Percentiles rank a stretch among this genome's conserved stretches.
Evolutionary conservation across 2,329 filamentous ascomycete species (phyloP).

Genomic region (Clonostachys rosea): DNA sequence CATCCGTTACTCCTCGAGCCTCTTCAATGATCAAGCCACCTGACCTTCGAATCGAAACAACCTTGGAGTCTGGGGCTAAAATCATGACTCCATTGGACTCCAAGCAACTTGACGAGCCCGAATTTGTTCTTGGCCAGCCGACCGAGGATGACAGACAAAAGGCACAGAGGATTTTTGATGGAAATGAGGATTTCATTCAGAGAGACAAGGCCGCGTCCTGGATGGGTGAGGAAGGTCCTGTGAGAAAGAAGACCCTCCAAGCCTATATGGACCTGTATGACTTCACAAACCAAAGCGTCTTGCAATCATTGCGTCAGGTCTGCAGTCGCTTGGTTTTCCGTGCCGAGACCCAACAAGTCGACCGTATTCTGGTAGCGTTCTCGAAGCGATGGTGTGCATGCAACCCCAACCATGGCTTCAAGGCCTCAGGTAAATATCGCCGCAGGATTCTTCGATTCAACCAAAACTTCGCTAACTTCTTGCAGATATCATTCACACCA

Average conservation of each 20-base stretch:
- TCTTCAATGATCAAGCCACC: constrained; percentile 35
- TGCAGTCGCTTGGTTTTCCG: constrained; percentile 79
- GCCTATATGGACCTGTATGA: constrained; percentile 95
- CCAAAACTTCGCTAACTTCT: constrained; percentile 8
- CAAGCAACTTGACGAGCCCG: constrained; percentile 51
- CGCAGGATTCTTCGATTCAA: background rate
- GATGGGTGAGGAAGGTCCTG: constrained; percentile 71
- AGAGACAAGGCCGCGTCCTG: constrained; percentile 80
- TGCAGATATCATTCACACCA: constrained; percentile 88
- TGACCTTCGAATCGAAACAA: constrained; percentile 36
- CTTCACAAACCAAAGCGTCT: constrained; percentile 75
- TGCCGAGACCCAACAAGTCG: constrained; percentile 94
- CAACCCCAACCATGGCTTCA: constrained; percentile 92
- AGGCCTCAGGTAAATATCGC: constrained; percentile 63
- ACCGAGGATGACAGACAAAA: constrained; percentile 69
- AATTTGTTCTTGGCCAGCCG: constrained; percentile 52
- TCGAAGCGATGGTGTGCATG: constrained; percentile 89
- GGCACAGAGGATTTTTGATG: constrained; percentile 79
- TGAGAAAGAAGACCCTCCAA: constrained; percentile 52
- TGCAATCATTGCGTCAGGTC: constrained; percentile 72
- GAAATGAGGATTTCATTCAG: constrained; percentile 74
- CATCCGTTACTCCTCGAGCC: constrained; percentile 25
- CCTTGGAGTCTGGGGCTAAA: constrained; percentile 20
- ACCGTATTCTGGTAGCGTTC: constrained; percentile 87
- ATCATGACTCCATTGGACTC: constrained; percentile 13